Evolutionary conservation across 2,329 filamentous ascomycete genomes (phyloP).

Genomic region (Neofusicoccum kwambonambiense): DNA sequence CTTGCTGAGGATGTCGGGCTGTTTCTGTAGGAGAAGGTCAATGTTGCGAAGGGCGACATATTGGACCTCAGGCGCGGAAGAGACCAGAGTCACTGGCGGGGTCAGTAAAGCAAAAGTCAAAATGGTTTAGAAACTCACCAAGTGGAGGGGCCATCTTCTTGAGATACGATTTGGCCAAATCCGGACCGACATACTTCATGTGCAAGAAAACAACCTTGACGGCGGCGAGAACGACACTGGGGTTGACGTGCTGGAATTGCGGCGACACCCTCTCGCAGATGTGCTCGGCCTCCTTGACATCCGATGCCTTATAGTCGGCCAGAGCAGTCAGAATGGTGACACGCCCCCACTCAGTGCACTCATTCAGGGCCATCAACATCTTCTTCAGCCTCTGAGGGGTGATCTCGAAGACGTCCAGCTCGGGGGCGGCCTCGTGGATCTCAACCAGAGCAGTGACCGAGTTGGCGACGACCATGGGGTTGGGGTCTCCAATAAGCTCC

Average conservation of each 20-base stretch:
- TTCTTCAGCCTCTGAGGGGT: conserved; percentile 86
- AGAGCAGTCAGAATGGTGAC: conserved; percentile 90
- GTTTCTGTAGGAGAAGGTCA: conserved; percentile 89
- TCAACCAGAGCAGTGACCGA: conserved; percentile 91
- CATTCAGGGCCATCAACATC: conserved; percentile 91
- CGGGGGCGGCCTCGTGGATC: conserved; percentile 85
- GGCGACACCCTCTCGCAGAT: conserved; percentile 95
- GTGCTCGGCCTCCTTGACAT: conserved; percentile 94
- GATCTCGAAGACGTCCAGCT: conserved; percentile 82
- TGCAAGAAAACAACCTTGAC: conserved; percentile 98
- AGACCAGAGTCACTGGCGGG: conserved; percentile 82
- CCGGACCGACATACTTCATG: conserved; percentile 79
- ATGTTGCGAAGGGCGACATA: conserved; percentile 97
- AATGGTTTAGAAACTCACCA: conserved; percentile 54
- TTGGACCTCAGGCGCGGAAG: conserved; percentile 93
- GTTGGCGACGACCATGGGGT: conserved; percentile 99
- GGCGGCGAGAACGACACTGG: conserved; percentile 93
- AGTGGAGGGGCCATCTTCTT: conserved; percentile 99
- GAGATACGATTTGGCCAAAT: conserved; percentile 79
- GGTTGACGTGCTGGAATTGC: conserved; percentile 98
- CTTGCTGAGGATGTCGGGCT: conserved; percentile 94
- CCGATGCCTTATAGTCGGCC: conserved; percentile 81
- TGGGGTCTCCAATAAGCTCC: conserved; percentile 94
- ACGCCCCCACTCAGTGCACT: conserved; percentile 97
- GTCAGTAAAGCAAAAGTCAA: conserved; percentile 25